A percentile compares a stretch with the other conserved stretches of the same genome.
These are phyloP conservation scores for Scenedesmus sp. DNA, from an alignment of 163 green algal species.

Conservation along the genomic window DNA sequence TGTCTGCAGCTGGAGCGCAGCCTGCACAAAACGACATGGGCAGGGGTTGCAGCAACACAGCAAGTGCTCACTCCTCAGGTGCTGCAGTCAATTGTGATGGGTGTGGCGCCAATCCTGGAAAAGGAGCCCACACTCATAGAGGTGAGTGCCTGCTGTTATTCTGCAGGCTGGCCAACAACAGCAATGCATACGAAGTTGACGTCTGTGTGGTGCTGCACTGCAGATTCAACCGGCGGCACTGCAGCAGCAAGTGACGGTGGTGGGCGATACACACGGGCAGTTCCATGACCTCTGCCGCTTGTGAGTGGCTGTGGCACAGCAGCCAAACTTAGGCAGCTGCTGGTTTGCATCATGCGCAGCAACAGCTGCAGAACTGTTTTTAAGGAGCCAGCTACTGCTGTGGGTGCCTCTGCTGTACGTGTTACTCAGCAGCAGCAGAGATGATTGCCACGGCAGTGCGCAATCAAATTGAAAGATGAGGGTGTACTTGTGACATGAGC, in stretches of 20 bases:
- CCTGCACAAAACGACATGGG: conserved; percentile 31
- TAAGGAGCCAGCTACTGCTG: background rate
- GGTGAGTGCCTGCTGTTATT: background rate
- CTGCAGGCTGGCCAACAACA: background rate
- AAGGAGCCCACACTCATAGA: conserved; percentile 57
- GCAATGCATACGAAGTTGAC: background rate
- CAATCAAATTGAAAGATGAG: too few relatives aligned
- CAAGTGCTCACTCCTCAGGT: background rate
- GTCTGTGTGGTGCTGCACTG: background rate
- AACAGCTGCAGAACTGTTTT: background rate
- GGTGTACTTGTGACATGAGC: background rate
- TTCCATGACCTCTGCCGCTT: conserved; percentile 91
- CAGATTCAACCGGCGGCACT: conserved; percentile 10
- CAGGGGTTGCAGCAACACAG: conserved; percentile 27
- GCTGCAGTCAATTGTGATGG: conserved; percentile 27
- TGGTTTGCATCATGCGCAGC: background rate
- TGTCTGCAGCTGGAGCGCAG: conserved; percentile 15
- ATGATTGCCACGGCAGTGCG: too few relatives aligned
- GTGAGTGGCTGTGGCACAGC: conserved; percentile 54
- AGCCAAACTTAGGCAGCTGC: background rate
- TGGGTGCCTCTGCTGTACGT: background rate
- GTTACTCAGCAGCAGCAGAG: too few relatives aligned
- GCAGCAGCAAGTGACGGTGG: conserved; percentile 66
- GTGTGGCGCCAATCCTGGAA: background rate
- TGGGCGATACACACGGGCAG: conserved; percentile 97